Percentiles rank a stretch among this genome's conserved stretches.
These are phyloP conservation scores for Ceratocystiopsis sp. DNA, from an alignment of 2,329 filamentous ascomycete genomes.

Conservation along the genomic window DNA sequence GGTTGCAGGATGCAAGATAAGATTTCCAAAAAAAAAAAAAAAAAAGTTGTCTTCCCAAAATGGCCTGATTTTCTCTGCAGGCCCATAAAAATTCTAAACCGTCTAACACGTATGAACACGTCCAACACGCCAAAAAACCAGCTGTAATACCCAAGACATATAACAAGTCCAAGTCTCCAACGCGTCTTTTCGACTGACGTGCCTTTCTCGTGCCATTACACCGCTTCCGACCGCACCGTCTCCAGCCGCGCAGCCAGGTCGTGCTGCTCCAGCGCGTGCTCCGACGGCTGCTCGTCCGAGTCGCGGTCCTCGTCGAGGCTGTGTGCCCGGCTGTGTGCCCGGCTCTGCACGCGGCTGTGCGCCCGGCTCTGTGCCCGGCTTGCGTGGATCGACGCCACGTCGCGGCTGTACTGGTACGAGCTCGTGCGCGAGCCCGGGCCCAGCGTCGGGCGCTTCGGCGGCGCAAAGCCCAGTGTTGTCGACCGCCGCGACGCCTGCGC, in stretches of 20 bases:
- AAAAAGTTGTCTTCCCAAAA: not conserved
- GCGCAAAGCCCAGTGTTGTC: no score
- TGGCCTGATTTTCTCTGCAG: no score
- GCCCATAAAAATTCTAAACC: no score
- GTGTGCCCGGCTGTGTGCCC: not conserved
- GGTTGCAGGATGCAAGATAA: no score
- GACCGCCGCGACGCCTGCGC: no score
- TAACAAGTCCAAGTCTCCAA: not conserved
- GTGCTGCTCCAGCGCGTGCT: no score
- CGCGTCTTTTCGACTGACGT: no score
- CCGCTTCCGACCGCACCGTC: not conserved
- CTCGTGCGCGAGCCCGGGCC: slow-evolving; percentile 2
- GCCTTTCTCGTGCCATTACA: not conserved
- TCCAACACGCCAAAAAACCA: no score
- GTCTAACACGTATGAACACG: no score
- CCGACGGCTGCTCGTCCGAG: no score
- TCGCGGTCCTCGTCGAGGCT: slow-evolving; percentile 1
- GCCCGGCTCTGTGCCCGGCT: not conserved
- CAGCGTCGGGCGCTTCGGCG: not conserved
- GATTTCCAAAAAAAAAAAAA: no score
- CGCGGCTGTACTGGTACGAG: slow-evolving; percentile 3
- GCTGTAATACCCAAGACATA: not conserved
- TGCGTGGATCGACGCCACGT: slow-evolving; percentile 1
- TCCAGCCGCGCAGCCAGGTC: not conserved
- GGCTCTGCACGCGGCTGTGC: not conserved